Base-by-base conservation (phyloP, 768 basidiomycete species). In the Leccinum subtestaceum region DNA sequence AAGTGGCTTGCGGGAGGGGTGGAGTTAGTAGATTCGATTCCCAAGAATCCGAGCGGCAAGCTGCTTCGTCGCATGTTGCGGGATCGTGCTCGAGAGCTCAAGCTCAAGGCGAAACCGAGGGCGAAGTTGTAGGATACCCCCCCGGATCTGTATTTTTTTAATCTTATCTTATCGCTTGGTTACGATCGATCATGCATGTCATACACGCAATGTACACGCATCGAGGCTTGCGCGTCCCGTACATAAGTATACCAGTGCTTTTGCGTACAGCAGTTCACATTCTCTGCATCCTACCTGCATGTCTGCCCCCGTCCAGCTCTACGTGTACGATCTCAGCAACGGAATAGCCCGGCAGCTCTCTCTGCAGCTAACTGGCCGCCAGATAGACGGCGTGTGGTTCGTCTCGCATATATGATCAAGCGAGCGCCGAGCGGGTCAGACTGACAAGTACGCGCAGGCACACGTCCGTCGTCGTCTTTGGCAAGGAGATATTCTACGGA, bases 301-400 rank as follows among this genome's bases (percentile, higher is more conserved):
- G 68, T 59, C 69, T 13, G 19, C 70, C 27, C 74, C 75, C 27
- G 93, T 97, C 17, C 78, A 91, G 64, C 81, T 97, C 25, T 94
- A 95, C 68, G 85, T 96, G 1, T 97, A 97, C 72, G 95, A 97
- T 67, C 85, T 96, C 55, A 94, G 87, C 73, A 86, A 88, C 67
- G 95, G 95, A 45, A 79, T 96, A 66, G 95, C 93, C 6, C 80
- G 81, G 55, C 82, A 85, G 60, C 75, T 97, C 36, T 95, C 93
- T 6, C 75, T 80, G 50, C 89, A 89, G 72, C 79, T 97, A 43
- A 90, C 89, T 0, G 95, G 95, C 5, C 83, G 84, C 54, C 93
- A 95, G 72, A 93, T 97, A 55, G 92, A 97, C 61, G 95, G 95
- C 0, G 86, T 98, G 54, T 98, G 95, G 95, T 92, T 56, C 63